Evolutionary conservation across 306 rosid genomes (phyloP).

Genomic region (Rosa chinensis): DNA sequence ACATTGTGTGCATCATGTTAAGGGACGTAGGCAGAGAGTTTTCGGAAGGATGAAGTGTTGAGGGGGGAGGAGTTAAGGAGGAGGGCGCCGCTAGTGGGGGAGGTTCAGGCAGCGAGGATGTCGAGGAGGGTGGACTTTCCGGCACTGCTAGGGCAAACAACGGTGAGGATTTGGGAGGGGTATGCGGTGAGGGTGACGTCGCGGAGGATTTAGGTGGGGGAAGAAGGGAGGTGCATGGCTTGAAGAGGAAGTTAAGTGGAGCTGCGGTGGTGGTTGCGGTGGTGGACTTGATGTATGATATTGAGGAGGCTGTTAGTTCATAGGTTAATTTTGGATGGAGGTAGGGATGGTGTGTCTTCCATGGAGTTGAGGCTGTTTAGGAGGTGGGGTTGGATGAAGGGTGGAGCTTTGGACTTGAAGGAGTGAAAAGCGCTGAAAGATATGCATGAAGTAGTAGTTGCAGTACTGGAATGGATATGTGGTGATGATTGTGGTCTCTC

Average conservation of each 20-base stretch:
- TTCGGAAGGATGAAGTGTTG: constrained; percentile 66
- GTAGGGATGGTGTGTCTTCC: constrained; percentile 40
- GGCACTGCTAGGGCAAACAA: too few relatives aligned
- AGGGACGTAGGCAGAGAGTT: constrained; percentile 89
- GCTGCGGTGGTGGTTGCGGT: constrained; percentile 28
- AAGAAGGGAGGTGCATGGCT: too few relatives aligned
- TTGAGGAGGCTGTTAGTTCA: constrained; percentile 64
- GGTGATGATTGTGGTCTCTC: constrained; percentile 1
- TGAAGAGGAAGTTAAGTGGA: constrained; percentile 29
- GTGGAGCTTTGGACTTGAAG: constrained; percentile 5
- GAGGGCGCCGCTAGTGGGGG: constrained; percentile 61
- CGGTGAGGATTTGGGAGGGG: too few relatives aligned
- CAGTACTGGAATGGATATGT: background rate
- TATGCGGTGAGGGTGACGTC: too few relatives aligned
- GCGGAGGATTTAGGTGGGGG: too few relatives aligned
- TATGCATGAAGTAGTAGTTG: constrained; percentile 13
- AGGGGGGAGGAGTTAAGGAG: constrained; percentile 71
- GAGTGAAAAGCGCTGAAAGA: constrained; percentile 7
- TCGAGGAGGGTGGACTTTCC: too few relatives aligned
- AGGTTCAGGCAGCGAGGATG: constrained; percentile 60
- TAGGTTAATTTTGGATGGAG: constrained; percentile 39
- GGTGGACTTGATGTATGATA: constrained; percentile 70
- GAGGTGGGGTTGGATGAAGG: constrained; percentile 33
- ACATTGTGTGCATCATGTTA: constrained; percentile 58
- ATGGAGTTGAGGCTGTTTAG: constrained; percentile 31